phyloP scores from a whole-genome alignment of 2,329 filamentous ascomycete genomes.

The Cercospora brassicicola region DNA sequence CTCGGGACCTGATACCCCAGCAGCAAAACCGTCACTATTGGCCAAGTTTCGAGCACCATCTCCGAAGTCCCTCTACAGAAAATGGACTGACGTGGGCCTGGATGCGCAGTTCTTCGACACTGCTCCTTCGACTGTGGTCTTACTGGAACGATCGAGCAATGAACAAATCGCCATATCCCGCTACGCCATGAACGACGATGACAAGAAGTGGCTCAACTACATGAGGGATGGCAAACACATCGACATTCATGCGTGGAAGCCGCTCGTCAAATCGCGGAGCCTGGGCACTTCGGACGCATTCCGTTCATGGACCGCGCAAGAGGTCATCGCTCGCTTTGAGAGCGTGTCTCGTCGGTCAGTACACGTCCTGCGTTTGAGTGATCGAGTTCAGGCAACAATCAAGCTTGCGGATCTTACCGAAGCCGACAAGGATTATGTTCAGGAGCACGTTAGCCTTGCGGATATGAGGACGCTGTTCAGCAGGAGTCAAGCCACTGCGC shows the following conservation, averaged over 20 bases:
- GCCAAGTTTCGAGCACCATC: not conserved
- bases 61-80: not conserved
- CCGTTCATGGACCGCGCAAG: not conserved
- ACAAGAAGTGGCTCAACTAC: slow-evolving; percentile 5
- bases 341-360: not conserved
- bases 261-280: not conserved
- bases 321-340: not conserved
- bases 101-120: not conserved
- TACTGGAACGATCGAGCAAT: not conserved
- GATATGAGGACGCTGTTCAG: not conserved
- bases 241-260: not conserved
- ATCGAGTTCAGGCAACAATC: not conserved
- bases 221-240: not conserved
- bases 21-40: not conserved
- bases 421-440: not conserved
- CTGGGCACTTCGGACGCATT: not conserved
- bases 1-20: not conserved
- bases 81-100: not conserved
- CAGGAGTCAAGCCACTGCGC: not conserved
- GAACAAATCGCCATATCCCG: not conserved
- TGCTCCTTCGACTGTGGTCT: not conserved
- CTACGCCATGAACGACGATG: not conserved
- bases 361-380: not conserved
- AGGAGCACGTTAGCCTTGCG: not conserved
- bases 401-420: not conserved